Evolutionary conservation across 148 eudicot genomes (phyloP), one percentile per base, ranked within the genome.

Genomic region (Rheum nobile): DNA sequence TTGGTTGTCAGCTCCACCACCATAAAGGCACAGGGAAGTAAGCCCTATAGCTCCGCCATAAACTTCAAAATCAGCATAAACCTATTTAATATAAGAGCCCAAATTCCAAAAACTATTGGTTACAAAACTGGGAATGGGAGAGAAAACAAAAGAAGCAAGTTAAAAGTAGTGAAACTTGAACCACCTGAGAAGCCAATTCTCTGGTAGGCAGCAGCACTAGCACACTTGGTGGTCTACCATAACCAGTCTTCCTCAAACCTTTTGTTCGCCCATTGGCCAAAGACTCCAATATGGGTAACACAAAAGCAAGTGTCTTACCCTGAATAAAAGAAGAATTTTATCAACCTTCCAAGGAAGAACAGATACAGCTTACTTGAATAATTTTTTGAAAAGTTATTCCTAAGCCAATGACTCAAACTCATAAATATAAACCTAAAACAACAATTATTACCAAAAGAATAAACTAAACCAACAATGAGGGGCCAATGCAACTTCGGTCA

Each of bases 281-380:
- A 22, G 98, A 95, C 77, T 91, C 98, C 71, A 91, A 71, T 80
- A 95, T 91, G 2, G 97, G 98, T 79, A 95, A 77, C 85, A 95
- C 93, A 81, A 91, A 95, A 14, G 98, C 97, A 79, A 95, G 87
- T 69, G 98, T 91, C 83, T 95, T 95, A 44, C 98, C 98, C 97
- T 91, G 89, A 34, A 73, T 4, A 26, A 63, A 16, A 4, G 76
- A 32, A 1, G 24, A 77, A 4, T 4, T 2, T 46, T 26, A 41
- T 21, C 52, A 39, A 6, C 35, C 48, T 3, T 29, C 5, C 57
- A n/a, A 47, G 26, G 52, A 34, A 24, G 37, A 41, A 71, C 26
- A 4, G 29, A 32, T 4, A 13, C 38, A 8, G 29, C 22, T 70
- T 4, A 17, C 8, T n/a, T 72, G 6, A 29, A 24, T 22, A 12